Evolutionary conservation across 805 yeast genomes (phyloP), one percentile per base, ranked within the genome.

Genomic region (Metahyphopichia silvanorum): DNA sequence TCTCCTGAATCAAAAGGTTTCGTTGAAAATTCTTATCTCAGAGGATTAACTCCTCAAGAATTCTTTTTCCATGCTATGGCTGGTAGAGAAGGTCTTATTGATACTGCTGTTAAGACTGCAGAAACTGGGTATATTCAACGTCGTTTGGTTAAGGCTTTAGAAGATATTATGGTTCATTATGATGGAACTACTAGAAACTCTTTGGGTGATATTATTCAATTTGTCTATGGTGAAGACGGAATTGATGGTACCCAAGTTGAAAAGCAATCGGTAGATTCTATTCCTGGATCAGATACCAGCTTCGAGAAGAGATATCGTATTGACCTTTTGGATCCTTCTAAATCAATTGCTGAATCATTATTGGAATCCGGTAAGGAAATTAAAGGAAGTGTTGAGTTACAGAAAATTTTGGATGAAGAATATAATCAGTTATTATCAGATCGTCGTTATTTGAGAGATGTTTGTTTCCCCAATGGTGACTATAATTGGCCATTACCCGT

Each of bases 11-110:
- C 98, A 3, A 88, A 88, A 59, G 99, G 99, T 48, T 93, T 93
- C 52, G 95, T 93, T 39, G 96, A 94, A 62, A 93, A 93, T 58
- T 93, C 98, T 10, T 93, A 93, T 56, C 73, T 91, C 56, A 81
- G 98, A 71, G 99, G 99, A 23, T 74, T 93, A 53, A 89, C 98
- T 5, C 98, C 99, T 21, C 98, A 93, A 63, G 99, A 93, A 62
- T 93, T 93, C 62, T 89, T 93, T 60, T 93, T 93, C 82, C 99
- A 93, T 60, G 97, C 98, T 33, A 93, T 93, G 96, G 98, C 98
- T 55, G 99, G 99, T 71, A 87, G 99, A 76, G 99, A 93, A 70
- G 99, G 99, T 74, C 74, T 93, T 57, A 94, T 93, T 59, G 99
- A 93, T 75, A 93, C 99, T 34, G 99, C 99, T 11, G 99, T 93